phyloP scores from a whole-genome alignment of 208 protist genomes.

The Leishmania guyanensis region DNA sequence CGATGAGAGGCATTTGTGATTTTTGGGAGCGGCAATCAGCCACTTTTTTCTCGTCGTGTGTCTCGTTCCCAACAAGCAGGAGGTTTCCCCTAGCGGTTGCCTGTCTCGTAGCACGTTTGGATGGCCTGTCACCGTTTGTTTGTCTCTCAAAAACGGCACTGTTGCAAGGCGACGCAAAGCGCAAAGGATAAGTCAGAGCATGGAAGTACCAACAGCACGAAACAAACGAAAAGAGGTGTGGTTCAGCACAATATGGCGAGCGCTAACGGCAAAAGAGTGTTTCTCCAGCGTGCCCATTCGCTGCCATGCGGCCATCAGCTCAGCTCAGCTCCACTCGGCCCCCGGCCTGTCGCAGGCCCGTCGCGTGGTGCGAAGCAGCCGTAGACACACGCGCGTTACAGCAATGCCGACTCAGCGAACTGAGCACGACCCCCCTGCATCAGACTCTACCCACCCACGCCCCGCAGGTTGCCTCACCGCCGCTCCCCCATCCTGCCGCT shows the following conservation, averaged over 20 bases:
- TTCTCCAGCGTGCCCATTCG: background rate
- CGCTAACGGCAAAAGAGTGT: background rate
- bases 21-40: background rate
- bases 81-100: background rate
- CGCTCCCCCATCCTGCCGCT: background rate
- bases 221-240: background rate
- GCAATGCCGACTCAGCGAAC: background rate
- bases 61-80: background rate
- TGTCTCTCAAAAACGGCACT: background rate
- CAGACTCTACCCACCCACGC: background rate
- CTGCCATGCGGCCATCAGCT: background rate
- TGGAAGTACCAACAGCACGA: background rate
- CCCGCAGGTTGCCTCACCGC: background rate
- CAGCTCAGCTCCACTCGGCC: background rate
- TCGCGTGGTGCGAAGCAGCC: background rate
- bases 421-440: background rate
- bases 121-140: background rate
- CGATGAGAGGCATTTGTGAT: too few relatives aligned
- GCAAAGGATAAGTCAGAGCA: too few relatives aligned
- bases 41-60: background rate
- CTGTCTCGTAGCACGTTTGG: background rate
- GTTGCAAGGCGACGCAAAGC: background rate
- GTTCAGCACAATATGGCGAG: background rate
- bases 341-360: background rate
- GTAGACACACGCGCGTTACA: background rate